These are phyloP conservation scores for Penicillium desertorum DNA, from an alignment of 495 filamentous ascomycete genomes.

Conservation along the genomic window DNA sequence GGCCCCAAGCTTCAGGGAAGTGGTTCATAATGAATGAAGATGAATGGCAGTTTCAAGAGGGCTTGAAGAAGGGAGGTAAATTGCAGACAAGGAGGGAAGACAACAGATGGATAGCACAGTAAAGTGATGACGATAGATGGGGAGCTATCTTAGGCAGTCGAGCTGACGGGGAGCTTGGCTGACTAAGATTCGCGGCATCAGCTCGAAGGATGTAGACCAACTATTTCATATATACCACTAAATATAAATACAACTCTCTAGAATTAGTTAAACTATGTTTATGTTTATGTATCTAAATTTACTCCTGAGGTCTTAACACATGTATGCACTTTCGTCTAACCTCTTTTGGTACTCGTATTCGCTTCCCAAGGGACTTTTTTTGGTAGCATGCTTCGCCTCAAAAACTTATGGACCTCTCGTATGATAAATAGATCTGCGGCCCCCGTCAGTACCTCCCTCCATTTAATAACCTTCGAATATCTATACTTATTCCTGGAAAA, in stretches of 20 bases:
- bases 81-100: constrained; percentile 11
- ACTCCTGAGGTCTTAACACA: neutral
- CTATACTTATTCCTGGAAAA: neutral
- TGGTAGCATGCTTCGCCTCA: constrained; percentile 6
- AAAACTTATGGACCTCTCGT: neutral
- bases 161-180: constrained; percentile 45
- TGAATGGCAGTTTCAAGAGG: neutral
- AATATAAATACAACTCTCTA: neutral
- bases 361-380: neutral
- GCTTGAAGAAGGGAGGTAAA: neutral
- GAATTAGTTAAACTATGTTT: neutral
- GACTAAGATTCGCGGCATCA: constrained; percentile 17
- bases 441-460: neutral
- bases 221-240: neutral
- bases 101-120: constrained; percentile 17
- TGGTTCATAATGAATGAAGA: constrained; percentile 72
- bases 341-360: constrained; percentile 2
- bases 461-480: neutral
- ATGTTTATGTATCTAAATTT: neutral
- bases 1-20: constrained; percentile 92
- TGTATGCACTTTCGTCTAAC: neutral
- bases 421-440: neutral
- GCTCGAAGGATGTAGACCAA: neutral
- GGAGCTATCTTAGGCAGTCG: constrained; percentile 37
- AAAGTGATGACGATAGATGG: constrained; percentile 28